These are phyloP conservation scores for Erodium chrysanthum DNA, from an alignment of 441 rosid species.

Conservation along the genomic window DNA sequence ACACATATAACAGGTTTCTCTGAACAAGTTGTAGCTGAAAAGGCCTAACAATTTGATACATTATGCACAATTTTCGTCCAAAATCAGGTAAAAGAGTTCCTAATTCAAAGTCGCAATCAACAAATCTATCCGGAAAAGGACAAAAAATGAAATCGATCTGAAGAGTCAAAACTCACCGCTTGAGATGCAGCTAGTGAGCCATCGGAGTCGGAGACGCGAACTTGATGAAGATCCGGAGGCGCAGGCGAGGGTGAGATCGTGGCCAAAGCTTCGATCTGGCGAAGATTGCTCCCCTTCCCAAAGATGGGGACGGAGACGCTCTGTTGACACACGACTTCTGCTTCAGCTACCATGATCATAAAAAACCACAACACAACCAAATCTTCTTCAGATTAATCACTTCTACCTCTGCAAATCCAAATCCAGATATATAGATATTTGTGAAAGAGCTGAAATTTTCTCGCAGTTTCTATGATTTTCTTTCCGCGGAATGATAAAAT, in stretches of 20 bases:
- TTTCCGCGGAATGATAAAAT: not conserved
- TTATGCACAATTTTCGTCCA: not conserved
- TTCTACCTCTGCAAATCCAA: not conserved
- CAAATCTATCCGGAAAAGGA: not conserved
- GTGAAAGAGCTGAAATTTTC: not conserved
- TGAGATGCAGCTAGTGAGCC: slow-evolving; percentile 26
- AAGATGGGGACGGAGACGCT: slow-evolving; percentile 33
- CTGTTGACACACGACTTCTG: slow-evolving; percentile 42
- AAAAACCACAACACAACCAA: slow-evolving; percentile 11
- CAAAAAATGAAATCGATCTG: not conserved
- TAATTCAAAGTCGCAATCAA: not conserved
- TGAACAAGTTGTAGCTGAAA: not conserved
- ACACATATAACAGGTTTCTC: too few species aligned
- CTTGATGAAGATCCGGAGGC: slow-evolving; percentile 27
- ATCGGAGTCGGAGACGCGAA: slow-evolving; percentile 33
- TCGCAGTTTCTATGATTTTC: slow-evolving; percentile 1
- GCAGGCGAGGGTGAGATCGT: slow-evolving; percentile 33
- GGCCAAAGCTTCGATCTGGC: slow-evolving; percentile 33
- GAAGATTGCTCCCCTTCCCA: slow-evolving; percentile 22
- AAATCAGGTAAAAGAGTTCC: not conserved
- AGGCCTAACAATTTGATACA: not conserved
- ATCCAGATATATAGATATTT: too few species aligned
- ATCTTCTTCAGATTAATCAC: too few species aligned
- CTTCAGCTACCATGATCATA: slow-evolving; percentile 55
- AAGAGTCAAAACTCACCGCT: slow-evolving; percentile 17